Evolutionary conservation across 2,329 filamentous ascomycete genomes (phyloP).

Genomic region (Xylaria sp.): DNA sequence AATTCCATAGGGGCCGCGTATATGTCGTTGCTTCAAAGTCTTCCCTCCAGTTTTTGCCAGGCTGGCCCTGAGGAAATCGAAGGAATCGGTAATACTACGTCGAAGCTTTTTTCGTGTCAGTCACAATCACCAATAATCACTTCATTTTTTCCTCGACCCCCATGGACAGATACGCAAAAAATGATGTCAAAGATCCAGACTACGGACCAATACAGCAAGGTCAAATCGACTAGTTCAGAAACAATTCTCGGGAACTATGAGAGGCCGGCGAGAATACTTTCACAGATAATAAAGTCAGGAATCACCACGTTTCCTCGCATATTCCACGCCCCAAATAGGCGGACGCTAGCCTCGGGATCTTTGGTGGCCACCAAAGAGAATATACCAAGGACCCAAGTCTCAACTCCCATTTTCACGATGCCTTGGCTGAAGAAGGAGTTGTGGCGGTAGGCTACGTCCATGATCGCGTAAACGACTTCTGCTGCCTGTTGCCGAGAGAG

Average conservation of each 20-base stretch:
- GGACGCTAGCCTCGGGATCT: conserved; percentile 35
- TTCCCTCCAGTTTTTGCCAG: conserved; percentile 38
- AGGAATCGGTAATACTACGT: conserved; percentile 40
- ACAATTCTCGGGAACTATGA: conserved; percentile 36
- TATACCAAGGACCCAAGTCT: conserved; percentile 39
- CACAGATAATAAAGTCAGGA: conserved; percentile 22
- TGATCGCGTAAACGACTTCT: conserved; percentile 44
- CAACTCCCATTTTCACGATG: conserved; percentile 42
- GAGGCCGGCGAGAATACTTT: conserved; percentile 26
- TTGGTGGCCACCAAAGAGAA: conserved; percentile 37
- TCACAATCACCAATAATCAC: conserved; percentile 37
- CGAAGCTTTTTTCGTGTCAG: conserved; percentile 32
- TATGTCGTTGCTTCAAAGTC: conserved; percentile 38
- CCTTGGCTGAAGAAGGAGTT: conserved; percentile 38
- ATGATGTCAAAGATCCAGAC: conserved; percentile 30
- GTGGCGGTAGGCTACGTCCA: conserved; percentile 41
- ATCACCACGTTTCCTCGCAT: conserved; percentile 36
- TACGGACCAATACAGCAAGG: conserved; percentile 40
- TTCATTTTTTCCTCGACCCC: conserved; percentile 40
- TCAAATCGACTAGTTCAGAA: conserved; percentile 43
- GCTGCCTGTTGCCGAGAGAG: conserved; percentile 39
- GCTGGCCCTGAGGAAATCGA: conserved; percentile 37
- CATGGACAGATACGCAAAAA: conserved; percentile 40
- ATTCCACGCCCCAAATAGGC: conserved; percentile 41
- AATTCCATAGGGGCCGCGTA: conserved; percentile 37